phyloP scores from a whole-genome alignment of 495 filamentous ascomycete species.

The Penicillium robsamsonii region DNA sequence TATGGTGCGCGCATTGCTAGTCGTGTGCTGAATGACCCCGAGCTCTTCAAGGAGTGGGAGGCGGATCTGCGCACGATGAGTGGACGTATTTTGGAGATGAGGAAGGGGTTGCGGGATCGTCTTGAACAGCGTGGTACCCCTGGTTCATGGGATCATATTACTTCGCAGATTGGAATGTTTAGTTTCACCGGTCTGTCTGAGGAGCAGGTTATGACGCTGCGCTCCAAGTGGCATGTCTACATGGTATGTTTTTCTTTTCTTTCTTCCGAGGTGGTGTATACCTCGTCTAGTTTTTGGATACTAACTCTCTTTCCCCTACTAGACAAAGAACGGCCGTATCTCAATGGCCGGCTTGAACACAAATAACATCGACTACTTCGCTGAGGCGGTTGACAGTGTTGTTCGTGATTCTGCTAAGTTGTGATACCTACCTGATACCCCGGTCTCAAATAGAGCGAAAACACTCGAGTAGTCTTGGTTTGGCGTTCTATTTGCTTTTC shows the following conservation, averaged over 20 bases:
- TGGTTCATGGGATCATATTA: conserved; percentile 94
- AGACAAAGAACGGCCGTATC: conserved; percentile 95
- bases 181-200: conserved; percentile 91
- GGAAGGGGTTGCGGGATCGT: conserved; percentile 67
- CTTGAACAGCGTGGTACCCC: conserved; percentile 79
- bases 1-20: conserved; percentile 90
- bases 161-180: conserved; percentile 99
- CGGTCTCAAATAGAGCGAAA: conserved; percentile 1
- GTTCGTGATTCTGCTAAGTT: conserved; percentile 60
- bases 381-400: conserved; percentile 80
- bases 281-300: neutral
- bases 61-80: conserved; percentile 90
- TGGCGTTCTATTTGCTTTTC: conserved; percentile 8
- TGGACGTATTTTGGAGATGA: conserved; percentile 89
- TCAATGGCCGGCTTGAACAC: conserved; percentile 95
- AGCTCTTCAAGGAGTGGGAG: conserved; percentile 91
- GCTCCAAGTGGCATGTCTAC: conserved; percentile 84
- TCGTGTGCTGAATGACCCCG: conserved; percentile 74
- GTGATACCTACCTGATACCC: conserved; percentile 7
- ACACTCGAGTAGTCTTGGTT: conserved; percentile 3
- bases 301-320: conserved; percentile 7
- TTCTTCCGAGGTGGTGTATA: neutral
- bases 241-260: conserved; percentile 54
- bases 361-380: conserved; percentile 87
- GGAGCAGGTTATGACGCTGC: conserved; percentile 76